Evolutionary conservation across 306 rosid species (phyloP).

Genomic region (Trichosanthes truncata): DNA sequence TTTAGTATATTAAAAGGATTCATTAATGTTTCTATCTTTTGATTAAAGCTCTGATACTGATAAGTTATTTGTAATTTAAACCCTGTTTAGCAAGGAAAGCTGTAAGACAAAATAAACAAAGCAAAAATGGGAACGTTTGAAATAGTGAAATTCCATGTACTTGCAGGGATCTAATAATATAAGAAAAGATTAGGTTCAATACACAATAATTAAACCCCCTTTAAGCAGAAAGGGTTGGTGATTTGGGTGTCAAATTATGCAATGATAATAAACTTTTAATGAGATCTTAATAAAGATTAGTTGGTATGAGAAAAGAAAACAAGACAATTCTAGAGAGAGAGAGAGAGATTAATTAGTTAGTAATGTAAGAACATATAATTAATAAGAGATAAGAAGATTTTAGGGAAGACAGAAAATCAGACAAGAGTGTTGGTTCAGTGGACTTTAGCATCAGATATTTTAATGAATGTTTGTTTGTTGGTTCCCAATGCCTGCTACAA

Average conservation of each 20-base stretch:
- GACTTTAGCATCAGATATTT: background rate
- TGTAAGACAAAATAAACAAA: background rate
- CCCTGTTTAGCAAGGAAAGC: too few species aligned
- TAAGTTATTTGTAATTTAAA: too few species aligned
- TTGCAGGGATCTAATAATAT: background rate
- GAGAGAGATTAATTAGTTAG: background rate
- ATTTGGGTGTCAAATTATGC: background rate
- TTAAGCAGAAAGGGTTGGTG: background rate
- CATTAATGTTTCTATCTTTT: too few species aligned
- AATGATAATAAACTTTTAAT: background rate
- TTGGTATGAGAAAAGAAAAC: background rate
- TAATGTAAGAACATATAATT: background rate
- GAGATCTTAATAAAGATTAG: background rate
- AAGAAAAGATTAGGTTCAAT: background rate
- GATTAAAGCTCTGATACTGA: too few species aligned
- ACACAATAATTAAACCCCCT: background rate
- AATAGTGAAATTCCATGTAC: background rate
- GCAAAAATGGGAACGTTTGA: background rate
- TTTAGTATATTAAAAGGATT: too few species aligned
- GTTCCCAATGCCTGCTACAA: background rate
- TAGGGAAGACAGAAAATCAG: background rate
- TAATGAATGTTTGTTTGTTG: slow-evolving; percentile 5
- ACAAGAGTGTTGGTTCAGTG: background rate
- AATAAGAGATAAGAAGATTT: background rate
- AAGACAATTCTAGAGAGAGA: background rate